phyloP scores from a whole-genome alignment of 176 grass and related monocot genomes.

The Oryza meridionalis region DNA sequence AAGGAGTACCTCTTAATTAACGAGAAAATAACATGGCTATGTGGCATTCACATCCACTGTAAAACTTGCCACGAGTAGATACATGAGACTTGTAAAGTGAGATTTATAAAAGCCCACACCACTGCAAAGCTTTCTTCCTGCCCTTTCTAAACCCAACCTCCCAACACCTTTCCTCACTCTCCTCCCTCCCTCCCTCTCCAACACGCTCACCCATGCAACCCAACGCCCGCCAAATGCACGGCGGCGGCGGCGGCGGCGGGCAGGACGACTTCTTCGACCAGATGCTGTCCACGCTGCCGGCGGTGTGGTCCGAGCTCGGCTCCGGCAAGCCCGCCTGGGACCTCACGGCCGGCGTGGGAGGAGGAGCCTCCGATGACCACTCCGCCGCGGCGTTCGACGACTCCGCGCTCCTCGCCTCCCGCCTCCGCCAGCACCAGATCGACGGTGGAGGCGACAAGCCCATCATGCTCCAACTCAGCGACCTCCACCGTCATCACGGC shows the following conservation, averaged over 20 bases:
- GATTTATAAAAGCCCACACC: too few relatives aligned
- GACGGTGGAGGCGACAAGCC: constrained; percentile 60
- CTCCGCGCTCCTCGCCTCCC: constrained; percentile 62
- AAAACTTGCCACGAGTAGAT: too few relatives aligned
- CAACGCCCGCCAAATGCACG: constrained; percentile 55
- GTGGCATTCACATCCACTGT: too few relatives aligned
- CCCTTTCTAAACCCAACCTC: too few relatives aligned
- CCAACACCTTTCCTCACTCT: background rate
- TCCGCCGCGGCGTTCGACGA: constrained; percentile 60
- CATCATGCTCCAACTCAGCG: constrained; percentile 66
- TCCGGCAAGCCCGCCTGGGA: constrained; percentile 76
- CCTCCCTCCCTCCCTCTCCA: background rate
- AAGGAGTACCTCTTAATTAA: too few relatives aligned
- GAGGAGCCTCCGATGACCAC: constrained; percentile 22
- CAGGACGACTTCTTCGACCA: constrained; percentile 96
- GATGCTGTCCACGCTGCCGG: constrained; percentile 78
- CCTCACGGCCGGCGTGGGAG: constrained; percentile 17
- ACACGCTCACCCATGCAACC: constrained; percentile 40
- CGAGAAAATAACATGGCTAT: too few relatives aligned
- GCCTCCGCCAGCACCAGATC: constrained; percentile 86
- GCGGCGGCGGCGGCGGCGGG: constrained; percentile 6
- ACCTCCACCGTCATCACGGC: constrained; percentile 46
- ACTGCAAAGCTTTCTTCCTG: too few relatives aligned
- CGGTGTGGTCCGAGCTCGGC: constrained; percentile 70
- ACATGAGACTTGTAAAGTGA: too few relatives aligned